Base-by-base conservation (phyloP, 306 rosid genomes). In the Rosa chinensis region DNA sequence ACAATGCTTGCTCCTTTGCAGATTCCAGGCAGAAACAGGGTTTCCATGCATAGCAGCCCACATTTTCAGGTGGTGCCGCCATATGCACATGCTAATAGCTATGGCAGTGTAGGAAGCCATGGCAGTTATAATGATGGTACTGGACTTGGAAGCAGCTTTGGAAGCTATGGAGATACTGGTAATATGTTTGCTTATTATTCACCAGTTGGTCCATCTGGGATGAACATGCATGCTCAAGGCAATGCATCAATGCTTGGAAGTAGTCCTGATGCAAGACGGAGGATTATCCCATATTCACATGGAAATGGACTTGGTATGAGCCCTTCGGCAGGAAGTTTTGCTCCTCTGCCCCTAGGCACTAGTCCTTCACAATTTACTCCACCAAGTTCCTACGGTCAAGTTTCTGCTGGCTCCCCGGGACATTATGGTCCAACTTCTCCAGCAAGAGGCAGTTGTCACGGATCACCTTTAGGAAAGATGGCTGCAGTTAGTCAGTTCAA, bases 321-420 rank as follows among this genome's bases (percentile, higher is more conserved):
- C 77, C 99, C 98, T 45, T 91, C 99, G 9, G 88, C 98, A 44
- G 98, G 94, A 85, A 92, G 83, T 84, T 96, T 96, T 69, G 90
- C 98, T 35, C 93, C 98, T n/a, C 84, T 96, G 70, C 99, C 98
- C 72, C 93, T 96, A 44, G 99, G 99, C 82, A 91, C 94, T 69
- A 96, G 99, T 84, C 99, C 99, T 11, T 96, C 99, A 45, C 99
- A 96, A 71, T 93, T 88, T 80, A 96, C 99, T 78, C 99, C 99
- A 47, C 99, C 99, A 32, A 88, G 85, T 86, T 87, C 94, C 70
- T 93, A 88, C 44, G 61, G 89, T 86, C 99, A 95, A 88, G 89
- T 94, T 81, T 82, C 97, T 35, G 83, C 86, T 78, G 89, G 91
- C 80, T 95, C 98, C 71, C 93, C 97, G 3, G 98, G 97, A 74